Evolutionary conservation across 2,329 filamentous ascomycete genomes (phyloP), one percentile per base, ranked within the genome.

Genomic region (Penicillium janthinellum): DNA sequence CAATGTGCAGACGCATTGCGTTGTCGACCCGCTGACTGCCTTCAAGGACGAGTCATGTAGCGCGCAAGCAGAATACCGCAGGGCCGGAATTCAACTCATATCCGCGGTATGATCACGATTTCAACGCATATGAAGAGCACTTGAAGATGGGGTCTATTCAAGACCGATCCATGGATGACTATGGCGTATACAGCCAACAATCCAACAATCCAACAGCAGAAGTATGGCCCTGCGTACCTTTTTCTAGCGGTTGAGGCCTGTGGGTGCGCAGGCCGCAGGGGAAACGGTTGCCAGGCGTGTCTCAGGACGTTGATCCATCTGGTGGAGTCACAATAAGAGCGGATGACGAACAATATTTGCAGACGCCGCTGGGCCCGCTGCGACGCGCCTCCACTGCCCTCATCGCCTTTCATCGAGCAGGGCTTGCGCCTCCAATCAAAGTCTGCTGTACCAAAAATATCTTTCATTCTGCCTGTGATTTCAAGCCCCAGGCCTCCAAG

Each of bases 361-460:
- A 35, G 53, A 57, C 34, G 63, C 47, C 20, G 49, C 48, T 57
- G 59, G 61, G 49, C 51, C 56, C 17, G 39, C 49, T 41, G 49
- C 39, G 39, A 50, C 49, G 37, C 42, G 57, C 56, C 61, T 58
- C 53, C 53, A 56, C 53, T 53, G 55, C 41, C 61, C 47, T 58
- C 38, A 42, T 67, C 45, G 56, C 56, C 59, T 54, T 62, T 63
- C 59, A 54, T 60, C 41, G 56, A 49, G 39, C 47, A 44, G 58
- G 56, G 54, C 56, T 54, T 58, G 52, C 50, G 56, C 61, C 64
- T 63, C 65, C 64, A 65, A 66, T 67, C 63, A 67, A 50, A 64
- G 55, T 62, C 41, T 64, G 52, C 51, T 49, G 54, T 55, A 56
- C 65, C 65, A 66, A 67, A 67, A 67, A 67, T 67, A 67, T 67